A percentile compares a stretch with the other conserved stretches of the same genome.
phyloP scores from a whole-genome alignment of 768 basidiomycete species.

The Mycena chlorophos region DNA sequence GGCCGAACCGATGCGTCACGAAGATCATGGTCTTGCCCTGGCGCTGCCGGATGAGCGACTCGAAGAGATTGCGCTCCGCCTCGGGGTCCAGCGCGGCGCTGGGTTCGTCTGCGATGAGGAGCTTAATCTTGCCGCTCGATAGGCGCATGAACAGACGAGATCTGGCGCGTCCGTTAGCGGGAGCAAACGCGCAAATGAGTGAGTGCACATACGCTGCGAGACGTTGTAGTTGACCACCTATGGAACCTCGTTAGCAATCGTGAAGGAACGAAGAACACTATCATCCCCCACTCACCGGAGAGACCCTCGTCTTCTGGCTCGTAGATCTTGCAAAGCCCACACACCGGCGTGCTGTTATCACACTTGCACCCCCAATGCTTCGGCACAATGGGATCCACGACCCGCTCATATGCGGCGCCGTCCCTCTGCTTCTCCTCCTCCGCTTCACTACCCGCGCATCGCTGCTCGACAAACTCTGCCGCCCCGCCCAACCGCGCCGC shows the following conservation, averaged over 20 bases:
- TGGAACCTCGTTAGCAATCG: neutral
- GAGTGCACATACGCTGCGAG: constrained; percentile 21
- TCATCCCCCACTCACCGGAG: constrained; percentile 8
- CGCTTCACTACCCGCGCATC: too few species aligned
- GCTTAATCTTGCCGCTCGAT: constrained; percentile 13
- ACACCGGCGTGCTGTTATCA: constrained; percentile 11
- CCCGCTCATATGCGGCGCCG: constrained; percentile 7
- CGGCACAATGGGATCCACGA: constrained; percentile 7
- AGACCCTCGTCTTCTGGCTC: constrained; percentile 7
- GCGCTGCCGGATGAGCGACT: constrained; percentile 9
- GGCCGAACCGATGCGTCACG: constrained; percentile 57
- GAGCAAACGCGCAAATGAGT: too few species aligned
- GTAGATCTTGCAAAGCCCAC: neutral
- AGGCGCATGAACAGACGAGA: constrained; percentile 23
- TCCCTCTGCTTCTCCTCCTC: too few species aligned
- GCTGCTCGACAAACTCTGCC: constrained; percentile 8
- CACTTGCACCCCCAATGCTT: constrained; percentile 9
- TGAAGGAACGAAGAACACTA: neutral
- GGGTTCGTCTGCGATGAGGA: constrained; percentile 22
- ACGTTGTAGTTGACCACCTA: constrained; percentile 21
- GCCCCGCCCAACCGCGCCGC: constrained; percentile 20
- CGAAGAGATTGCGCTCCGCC: constrained; percentile 20
- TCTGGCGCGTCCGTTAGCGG: neutral
- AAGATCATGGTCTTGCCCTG: constrained; percentile 36
- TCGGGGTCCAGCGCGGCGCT: constrained; percentile 19